Conservation (phyloP, 352 stramenopile genomes). For the Phytophthora litchii region DNA sequence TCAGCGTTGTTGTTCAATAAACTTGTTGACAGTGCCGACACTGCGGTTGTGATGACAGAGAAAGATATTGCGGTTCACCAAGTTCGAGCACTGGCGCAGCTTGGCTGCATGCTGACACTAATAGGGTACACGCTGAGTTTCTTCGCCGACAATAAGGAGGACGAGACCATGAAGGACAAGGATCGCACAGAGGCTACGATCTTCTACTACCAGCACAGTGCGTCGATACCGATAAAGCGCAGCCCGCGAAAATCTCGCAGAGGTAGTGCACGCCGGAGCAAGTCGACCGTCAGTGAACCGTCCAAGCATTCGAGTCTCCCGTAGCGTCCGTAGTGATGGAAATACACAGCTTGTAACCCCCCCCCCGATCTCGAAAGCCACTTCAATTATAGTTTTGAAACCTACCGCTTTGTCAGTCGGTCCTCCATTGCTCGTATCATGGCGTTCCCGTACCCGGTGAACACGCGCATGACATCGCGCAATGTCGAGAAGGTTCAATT, state of each 20-base stretch:
- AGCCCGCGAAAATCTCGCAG: conserved; percentile 16
- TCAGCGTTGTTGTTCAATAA: background rate
- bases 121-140: conserved; percentile 67
- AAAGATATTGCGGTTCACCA: conserved; percentile 57
- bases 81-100: conserved; percentile 60
- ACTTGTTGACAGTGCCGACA: conserved; percentile 1
- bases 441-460: conserved; percentile 64
- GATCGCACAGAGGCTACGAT: conserved; percentile 27
- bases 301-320: conserved; percentile 20
- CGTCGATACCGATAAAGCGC: conserved; percentile 22
- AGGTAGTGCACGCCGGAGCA: conserved; percentile 25
- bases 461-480: conserved; percentile 64
- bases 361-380: background rate
- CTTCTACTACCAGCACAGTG: conserved; percentile 35
- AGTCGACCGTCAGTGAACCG: conserved; percentile 31
- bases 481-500: conserved; percentile 68
- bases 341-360: conserved; percentile 18
- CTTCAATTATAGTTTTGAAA: conserved; percentile 13
- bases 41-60: conserved; percentile 23
- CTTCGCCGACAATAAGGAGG: conserved; percentile 54
- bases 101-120: conserved; percentile 59
- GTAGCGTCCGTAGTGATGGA: conserved; percentile 14
- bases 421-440: conserved; percentile 26
- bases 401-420: conserved; percentile 8
- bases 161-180: conserved; percentile 35